Percentiles rank a stretch among this genome's conserved stretches.
Evolutionary conservation across 2,329 filamentous ascomycete genomes (phyloP).

Genomic region (Metarhizium anisopliae): DNA sequence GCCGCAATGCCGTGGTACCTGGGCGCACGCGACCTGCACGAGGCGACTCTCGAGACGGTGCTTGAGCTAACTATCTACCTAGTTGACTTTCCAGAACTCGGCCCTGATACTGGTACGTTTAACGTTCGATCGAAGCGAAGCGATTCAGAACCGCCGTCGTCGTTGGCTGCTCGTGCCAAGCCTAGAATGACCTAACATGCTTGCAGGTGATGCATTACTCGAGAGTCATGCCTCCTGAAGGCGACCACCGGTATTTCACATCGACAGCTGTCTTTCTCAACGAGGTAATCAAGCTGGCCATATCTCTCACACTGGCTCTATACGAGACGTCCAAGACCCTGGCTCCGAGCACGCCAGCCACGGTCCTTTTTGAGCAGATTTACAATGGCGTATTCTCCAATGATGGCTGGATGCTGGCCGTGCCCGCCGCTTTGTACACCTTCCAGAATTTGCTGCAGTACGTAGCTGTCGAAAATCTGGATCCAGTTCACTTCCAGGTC

Average conservation of each 20-base stretch:
- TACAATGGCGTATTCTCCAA: conserved; percentile 74
- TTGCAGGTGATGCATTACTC: conserved; percentile 85
- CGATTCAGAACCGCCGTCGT: neutral
- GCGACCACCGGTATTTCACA: conserved; percentile 82
- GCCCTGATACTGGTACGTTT: conserved; percentile 59
- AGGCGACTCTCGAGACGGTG: neutral
- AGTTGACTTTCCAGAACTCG: conserved; percentile 71
- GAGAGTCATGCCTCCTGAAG: conserved; percentile 76
- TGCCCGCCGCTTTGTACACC: conserved; percentile 83
- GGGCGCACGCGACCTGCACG: neutral
- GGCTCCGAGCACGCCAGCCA: conserved; percentile 70
- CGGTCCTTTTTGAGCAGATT: conserved; percentile 71
- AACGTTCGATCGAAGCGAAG: neutral
- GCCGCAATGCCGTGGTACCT: neutral
- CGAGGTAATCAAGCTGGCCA: conserved; percentile 80
- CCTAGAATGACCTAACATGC: neutral
- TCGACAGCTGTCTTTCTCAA: conserved; percentile 92
- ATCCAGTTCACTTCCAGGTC: conserved; percentile 88
- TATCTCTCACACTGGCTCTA: conserved; percentile 78
- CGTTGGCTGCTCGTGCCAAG: neutral
- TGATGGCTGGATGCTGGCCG: conserved; percentile 90
- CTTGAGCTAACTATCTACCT: conserved; percentile 10
- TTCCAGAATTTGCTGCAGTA: conserved; percentile 93
- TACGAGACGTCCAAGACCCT: conserved; percentile 76
- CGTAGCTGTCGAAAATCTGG: conserved; percentile 80